Evolutionary conservation across 768 basidiomycete species (phyloP).

Genomic region (Suillus paluster): DNA sequence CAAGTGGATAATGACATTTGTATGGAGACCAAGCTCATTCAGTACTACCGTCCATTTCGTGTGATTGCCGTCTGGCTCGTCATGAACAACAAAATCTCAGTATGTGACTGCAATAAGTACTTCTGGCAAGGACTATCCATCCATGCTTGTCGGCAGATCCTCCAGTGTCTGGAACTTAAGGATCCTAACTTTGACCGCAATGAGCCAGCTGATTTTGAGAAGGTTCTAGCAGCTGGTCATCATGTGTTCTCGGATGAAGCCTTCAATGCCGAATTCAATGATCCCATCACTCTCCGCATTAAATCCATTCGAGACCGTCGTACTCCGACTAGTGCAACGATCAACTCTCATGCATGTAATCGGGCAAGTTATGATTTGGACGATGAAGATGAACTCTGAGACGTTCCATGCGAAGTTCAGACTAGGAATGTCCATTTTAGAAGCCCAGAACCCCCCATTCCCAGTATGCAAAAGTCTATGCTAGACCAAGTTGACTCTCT

Average conservation of each 20-base stretch:
- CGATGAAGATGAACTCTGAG: background rate
- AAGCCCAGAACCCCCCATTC: too few relatives aligned
- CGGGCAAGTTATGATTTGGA: background rate
- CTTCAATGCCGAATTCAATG: background rate
- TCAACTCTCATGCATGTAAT: background rate
- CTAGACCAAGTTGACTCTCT: slow-evolving; percentile 7
- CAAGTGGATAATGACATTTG: slow-evolving; percentile 3
- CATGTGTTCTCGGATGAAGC: background rate
- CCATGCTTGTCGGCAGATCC: background rate
- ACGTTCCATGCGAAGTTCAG: background rate
- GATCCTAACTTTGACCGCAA: background rate
- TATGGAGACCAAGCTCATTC: background rate
- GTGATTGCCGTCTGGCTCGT: slow-evolving; percentile 5
- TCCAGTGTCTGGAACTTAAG: background rate
- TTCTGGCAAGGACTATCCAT: background rate
- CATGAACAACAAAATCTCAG: slow-evolving; percentile 7
- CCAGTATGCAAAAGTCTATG: background rate
- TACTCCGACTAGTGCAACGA: background rate
- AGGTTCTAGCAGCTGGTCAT: background rate
- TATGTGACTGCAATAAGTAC: background rate
- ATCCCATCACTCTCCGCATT: background rate
- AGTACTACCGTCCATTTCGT: slow-evolving; percentile 6
- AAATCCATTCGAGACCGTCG: background rate
- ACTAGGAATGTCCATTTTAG: background rate
- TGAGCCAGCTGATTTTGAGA: background rate